Evolutionary conservation across 2,329 filamentous ascomycete species (phyloP), one percentile per base, ranked within the genome.

Genomic region (Coniella vitis): DNA sequence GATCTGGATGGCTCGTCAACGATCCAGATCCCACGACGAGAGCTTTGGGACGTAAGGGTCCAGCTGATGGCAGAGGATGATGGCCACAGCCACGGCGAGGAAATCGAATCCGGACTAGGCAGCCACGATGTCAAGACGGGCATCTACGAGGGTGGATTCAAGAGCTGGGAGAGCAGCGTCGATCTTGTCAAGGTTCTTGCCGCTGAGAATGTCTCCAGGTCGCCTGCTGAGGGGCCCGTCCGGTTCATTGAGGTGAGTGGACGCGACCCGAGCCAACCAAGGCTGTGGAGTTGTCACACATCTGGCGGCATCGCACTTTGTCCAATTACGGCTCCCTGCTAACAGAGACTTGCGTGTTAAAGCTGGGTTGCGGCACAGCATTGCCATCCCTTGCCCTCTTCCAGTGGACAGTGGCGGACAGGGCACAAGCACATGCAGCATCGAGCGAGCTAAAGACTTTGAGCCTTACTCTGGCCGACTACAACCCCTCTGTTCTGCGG

Each of bases 121-220:
- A 74, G 76, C 54, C 81, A 86, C 55, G 87, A 93, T 65, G 83
- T 93, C 55, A 85, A 82, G 64, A 86, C 86, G 48, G 87, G 87
- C 45, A 79, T 91, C 52, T 93, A 93, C 66, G 87, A 93, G 67
- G 87, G 87, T 49, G 87, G 87, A 20, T 90, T 91, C 70, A 93
- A 93, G 70, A 90, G 85, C 59, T 93, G 87, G 87, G 87, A 93
- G 69, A 90, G 87, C 67, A 88, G 84, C 52, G 73, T 90, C 45
- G 87, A 93, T 62, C 72, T 93, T 16, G 85, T 87, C 44, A 86
- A 82, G 61, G 79, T 85, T n/a, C 64, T 84, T 25, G 72, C 73
- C 0, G 59, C 63, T 3, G 70, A 71, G 21, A 63, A 68, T 21
- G 47, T 59, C 12, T 64, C 69, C 42, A 57, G 67, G 16, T 52